Evolutionary conservation across 148 eudicot species (phyloP), one percentile per base, ranked within the genome.

Genomic region (Arbutus unedo): DNA sequence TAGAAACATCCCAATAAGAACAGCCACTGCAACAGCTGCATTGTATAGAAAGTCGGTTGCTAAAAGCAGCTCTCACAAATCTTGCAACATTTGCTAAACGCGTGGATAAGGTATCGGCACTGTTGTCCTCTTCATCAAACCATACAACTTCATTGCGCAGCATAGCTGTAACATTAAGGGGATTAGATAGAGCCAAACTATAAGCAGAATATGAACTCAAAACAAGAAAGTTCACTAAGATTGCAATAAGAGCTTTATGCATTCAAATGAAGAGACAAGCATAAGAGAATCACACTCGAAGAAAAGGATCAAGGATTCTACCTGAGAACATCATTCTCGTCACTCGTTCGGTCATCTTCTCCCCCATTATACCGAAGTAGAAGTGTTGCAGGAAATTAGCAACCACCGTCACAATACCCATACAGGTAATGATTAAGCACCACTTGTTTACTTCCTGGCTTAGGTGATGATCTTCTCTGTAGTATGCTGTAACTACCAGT

Each of bases 321-420:
- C 99, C 99, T 87, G 99, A 96, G 89, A 96, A 96, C 99, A 96
- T 96, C 98, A 94, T 94, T 92, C 99, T 96, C 85, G 98, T 89
- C 56, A 96, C 94, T 72, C 99, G 89, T 84, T 96, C 99, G 79
- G 99, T 96, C 98, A 96, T 96, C 81, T 96, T 96, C 88, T 96
- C 99, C 74, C 99, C 99, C 99, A 96, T 96, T 67, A 96, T 96
- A 68, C 99, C 99, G 64, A 96, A 96, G 87, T 96, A 96, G 77
- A 96, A 96, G 85, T 96, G 99, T 86, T 96, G 99, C 85, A 96
- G 85, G 90, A 96, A 96, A 85, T 96, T 96, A 23, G 99, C 99
- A 81, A 96, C 90, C 86, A 96, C 98, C 13, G 99, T 96, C 80
- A 94, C 98, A 81, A 94, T 79, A 59, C 99, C 99, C 98, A 96